Evolutionary conservation across 805 yeast species (phyloP), one percentile per base, ranked within the genome.

Genomic region (Candida berthetii): DNA sequence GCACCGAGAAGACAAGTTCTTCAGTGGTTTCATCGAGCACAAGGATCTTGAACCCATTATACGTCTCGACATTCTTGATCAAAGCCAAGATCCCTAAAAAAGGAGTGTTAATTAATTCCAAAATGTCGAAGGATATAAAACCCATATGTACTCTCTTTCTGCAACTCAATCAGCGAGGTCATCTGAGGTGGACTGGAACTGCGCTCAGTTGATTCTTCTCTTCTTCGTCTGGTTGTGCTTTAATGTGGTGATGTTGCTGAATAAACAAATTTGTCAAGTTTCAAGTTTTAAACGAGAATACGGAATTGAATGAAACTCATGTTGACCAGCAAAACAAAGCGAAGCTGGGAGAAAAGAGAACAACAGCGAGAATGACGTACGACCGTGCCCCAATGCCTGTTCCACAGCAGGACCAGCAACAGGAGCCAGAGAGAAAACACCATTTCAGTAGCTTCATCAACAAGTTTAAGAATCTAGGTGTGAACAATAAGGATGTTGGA

Each of bases 11-110:
- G 31, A 82, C 56, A 6, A 77, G 52, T 3, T 62, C 50, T 44
- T 75, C 79, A 1, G 82, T 74, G 20, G 66, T 65, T 22, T 68
- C 75, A 56, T 83, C 91, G 24, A 83, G 58, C 7, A 83, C 71
- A 37, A 83, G 53, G 41, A 71, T 69, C 48, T 73, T 75, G 43
- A 73, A 66, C 37, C 71, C 65, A 42, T 70, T 68, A 15, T 48
- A 48, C 1, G 79, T 73, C 42, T 69, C 59, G 3, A 75, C 66
- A 17, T 65, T 61, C 38, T 62, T 66, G 14, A 76, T 45, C 6
- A 63, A 39, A 20, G 50, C 52, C 32, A 73, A 50, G 11, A 75
- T 52, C 38, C 52, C 61, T 56, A 17, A n/a, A 24, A 24, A 19
- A 16, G 7, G 11, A 29, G 19, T 16, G 51, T 46, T 15, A 35